Evolutionary conservation across 2,329 filamentous ascomycete genomes (phyloP).

Genomic region (Colletotrichum sp.): DNA sequence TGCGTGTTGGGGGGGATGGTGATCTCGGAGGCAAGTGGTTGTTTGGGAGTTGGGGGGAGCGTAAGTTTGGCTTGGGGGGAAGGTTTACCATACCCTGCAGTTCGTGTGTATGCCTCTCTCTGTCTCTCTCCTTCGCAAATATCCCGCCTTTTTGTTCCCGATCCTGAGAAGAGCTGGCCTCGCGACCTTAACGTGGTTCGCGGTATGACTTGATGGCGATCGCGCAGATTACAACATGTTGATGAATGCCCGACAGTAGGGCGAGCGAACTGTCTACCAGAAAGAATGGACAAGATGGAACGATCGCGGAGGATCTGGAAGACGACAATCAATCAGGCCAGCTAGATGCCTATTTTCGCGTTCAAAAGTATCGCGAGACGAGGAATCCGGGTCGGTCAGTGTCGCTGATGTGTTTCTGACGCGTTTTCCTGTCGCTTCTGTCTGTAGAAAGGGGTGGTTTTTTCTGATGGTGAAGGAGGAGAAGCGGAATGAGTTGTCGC

Average conservation of each 20-base stretch:
- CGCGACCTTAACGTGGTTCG: slow-evolving; percentile 21
- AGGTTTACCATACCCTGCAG: slow-evolving; percentile 22
- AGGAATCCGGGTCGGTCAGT: neutral
- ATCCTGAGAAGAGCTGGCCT: neutral
- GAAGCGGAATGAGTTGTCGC: slow-evolving; percentile 7
- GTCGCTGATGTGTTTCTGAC: slow-evolving; percentile 12
- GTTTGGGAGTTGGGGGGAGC: neutral
- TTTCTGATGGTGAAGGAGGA: slow-evolving; percentile 21
- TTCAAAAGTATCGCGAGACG: neutral
- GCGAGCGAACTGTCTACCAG: slow-evolving; percentile 12
- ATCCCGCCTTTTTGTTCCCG: neutral
- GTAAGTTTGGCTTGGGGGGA: slow-evolving; percentile 16
- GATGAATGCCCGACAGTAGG: neutral
- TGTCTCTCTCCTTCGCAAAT: neutral
- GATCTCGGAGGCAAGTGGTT: neutral
- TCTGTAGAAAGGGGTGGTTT: slow-evolving; percentile 2
- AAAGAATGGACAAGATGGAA: slow-evolving; percentile 17
- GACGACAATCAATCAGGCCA: slow-evolving; percentile 14
- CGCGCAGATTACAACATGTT: slow-evolving; percentile 20
- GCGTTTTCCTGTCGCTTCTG: slow-evolving; percentile 13
- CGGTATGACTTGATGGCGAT: slow-evolving; percentile 4
- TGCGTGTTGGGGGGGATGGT: neutral
- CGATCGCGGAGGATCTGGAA: neutral
- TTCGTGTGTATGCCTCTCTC: neutral
- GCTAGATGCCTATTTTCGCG: slow-evolving; percentile 6